Percentiles rank a stretch among this genome's conserved stretches.
Conservation (phyloP, 2,329 filamentous ascomycete species). For the Pezicula neosporulosa region DNA sequence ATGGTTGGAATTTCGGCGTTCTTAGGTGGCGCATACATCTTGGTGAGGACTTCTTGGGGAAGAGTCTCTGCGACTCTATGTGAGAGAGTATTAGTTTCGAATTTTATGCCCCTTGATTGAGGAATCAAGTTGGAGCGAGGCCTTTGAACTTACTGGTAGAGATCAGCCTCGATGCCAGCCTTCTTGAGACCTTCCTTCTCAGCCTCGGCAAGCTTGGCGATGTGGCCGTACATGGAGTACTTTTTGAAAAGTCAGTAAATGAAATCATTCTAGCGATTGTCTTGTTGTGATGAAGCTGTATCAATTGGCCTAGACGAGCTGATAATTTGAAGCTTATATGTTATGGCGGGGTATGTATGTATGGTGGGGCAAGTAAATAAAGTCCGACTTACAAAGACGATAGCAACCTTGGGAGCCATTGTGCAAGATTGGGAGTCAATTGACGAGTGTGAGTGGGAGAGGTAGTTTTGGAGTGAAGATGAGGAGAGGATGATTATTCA, state of each 20-base stretch:
- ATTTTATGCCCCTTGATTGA: not conserved
- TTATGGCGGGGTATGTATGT: slow-evolving; percentile 5
- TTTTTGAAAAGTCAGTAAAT: slow-evolving; percentile 31
- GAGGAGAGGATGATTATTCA: too few species aligned
- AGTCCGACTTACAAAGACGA: slow-evolving; percentile 70
- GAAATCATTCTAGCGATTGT: not conserved
- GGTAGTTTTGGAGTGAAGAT: too few species aligned
- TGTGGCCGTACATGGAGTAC: slow-evolving; percentile 96
- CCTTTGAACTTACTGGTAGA: slow-evolving; percentile 57
- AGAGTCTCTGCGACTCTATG: slow-evolving; percentile 75
- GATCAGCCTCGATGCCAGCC: slow-evolving; percentile 75
- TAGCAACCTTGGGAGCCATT: slow-evolving; percentile 90
- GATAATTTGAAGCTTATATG: not conserved
- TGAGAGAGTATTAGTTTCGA: not conserved
- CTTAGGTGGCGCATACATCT: slow-evolving; percentile 89
- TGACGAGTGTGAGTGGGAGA: not conserved
- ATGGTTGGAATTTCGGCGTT: slow-evolving; percentile 60
- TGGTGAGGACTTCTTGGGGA: slow-evolving; percentile 72
- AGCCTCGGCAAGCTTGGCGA: slow-evolving; percentile 77
- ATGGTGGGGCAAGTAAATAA: slow-evolving; percentile 15
- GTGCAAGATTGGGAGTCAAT: slow-evolving; percentile 8
- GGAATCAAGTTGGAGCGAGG: slow-evolving; percentile 6
- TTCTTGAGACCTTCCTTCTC: slow-evolving; percentile 88
- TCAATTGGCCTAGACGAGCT: not conserved
- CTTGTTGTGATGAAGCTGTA: too few species aligned